Conservation (phyloP, 257 asterid genomes). For the Capsicum baccatum region DNA sequence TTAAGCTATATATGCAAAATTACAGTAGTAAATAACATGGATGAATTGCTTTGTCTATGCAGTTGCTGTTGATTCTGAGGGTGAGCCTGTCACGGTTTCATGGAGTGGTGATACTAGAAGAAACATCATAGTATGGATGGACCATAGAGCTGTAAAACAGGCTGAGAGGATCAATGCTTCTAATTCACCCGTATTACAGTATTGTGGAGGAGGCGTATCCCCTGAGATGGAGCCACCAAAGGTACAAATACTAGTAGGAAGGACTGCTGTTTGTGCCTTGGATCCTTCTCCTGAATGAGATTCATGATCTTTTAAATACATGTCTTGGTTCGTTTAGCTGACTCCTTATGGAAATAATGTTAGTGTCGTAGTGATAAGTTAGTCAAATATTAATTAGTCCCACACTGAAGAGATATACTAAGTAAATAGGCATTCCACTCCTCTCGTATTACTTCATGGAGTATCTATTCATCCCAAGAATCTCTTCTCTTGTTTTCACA, state of each 20-base stretch:
- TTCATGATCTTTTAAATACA: not conserved
- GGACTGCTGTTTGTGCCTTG: constrained; percentile 23
- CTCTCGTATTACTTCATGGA: constrained; percentile 20
- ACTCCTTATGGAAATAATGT: not conserved
- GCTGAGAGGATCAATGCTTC: constrained; percentile 86
- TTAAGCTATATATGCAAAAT: not conserved
- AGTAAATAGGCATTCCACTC: not conserved
- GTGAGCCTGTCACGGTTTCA: constrained; percentile 95
- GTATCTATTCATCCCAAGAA: not conserved
- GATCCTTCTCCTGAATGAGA: not conserved
- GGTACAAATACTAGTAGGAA: constrained; percentile 50
- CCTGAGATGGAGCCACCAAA: constrained; percentile 99
- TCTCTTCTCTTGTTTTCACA: not conserved
- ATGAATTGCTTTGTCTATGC: constrained; percentile 50
- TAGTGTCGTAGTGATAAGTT: constrained; percentile 6
- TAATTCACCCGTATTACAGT: constrained; percentile 87
- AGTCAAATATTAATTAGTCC: constrained; percentile 5
- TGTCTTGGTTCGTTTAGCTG: not conserved
- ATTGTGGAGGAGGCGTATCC: constrained; percentile 94
- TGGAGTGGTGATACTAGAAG: constrained; percentile 89
- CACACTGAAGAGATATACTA: not conserved
- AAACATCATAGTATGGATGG: constrained; percentile 98
- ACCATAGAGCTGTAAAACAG: constrained; percentile 95
- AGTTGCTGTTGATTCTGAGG: constrained; percentile 95
- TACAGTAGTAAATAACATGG: constrained; percentile 30